Conservation (phyloP, 495 filamentous ascomycete species). For the Immersiella caudata region DNA sequence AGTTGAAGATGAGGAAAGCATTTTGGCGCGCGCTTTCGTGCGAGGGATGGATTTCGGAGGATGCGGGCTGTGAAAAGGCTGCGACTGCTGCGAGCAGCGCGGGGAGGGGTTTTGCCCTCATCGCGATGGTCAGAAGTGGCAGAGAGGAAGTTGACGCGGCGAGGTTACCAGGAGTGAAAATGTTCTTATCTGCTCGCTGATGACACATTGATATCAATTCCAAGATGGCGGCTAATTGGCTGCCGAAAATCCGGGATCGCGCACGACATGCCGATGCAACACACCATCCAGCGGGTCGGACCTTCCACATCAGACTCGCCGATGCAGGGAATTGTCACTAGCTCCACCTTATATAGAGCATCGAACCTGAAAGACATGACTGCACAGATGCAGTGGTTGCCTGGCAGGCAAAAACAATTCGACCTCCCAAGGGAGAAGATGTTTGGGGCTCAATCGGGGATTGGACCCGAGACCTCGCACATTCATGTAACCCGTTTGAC, state of each 20-base stretch:
- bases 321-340: too few relatives aligned
- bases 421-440: neutral
- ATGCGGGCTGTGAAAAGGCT: neutral
- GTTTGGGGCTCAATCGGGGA: neutral
- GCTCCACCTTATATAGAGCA: too few relatives aligned
- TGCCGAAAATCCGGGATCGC: neutral
- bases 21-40: constrained; percentile 40
- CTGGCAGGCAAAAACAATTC: neutral
- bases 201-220: too few relatives aligned
- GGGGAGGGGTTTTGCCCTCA: neutral
- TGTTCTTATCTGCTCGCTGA: neutral
- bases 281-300: neutral
- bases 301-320: too few relatives aligned
- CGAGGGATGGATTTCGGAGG: neutral
- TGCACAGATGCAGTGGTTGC: too few relatives aligned
- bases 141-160: neutral
- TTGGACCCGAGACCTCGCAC: neutral
- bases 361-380: too few relatives aligned
- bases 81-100: neutral
- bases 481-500: neutral
- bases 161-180: neutral
- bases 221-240: neutral
- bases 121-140: neutral
- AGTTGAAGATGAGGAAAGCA: constrained; percentile 67
- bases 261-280: neutral